Evolutionary conservation across 2,329 filamentous ascomycete genomes (phyloP).

Genomic region (Alternaria sp.): DNA sequence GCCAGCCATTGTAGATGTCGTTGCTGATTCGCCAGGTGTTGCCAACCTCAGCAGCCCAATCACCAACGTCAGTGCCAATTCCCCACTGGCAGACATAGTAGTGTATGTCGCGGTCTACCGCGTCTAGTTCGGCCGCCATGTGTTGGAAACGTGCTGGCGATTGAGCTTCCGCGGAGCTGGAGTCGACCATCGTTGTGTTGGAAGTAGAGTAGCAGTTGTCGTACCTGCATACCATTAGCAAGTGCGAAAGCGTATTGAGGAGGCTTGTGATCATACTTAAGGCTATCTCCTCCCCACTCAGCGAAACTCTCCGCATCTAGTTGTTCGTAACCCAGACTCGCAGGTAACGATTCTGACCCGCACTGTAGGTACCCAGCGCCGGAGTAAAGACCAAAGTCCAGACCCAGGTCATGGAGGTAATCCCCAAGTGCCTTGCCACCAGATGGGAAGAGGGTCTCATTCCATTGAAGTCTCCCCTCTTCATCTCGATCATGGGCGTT

Average conservation of each 20-base stretch:
- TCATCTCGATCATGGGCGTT: slow-evolving; percentile 47
- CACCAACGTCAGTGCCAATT: slow-evolving; percentile 42
- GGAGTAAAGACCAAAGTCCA: slow-evolving; percentile 64
- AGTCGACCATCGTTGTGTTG: slow-evolving; percentile 46
- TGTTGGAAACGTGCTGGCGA: slow-evolving; percentile 38
- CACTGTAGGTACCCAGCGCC: slow-evolving; percentile 42
- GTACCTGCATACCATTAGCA: slow-evolving; percentile 43
- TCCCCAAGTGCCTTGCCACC: slow-evolving; percentile 58
- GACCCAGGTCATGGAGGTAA: slow-evolving; percentile 56
- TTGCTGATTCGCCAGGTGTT: slow-evolving; percentile 48
- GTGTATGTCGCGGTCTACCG: slow-evolving; percentile 41
- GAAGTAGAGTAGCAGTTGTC: slow-evolving; percentile 42
- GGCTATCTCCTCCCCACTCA: slow-evolving; percentile 44
- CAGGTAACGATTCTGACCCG: slow-evolving; percentile 56
- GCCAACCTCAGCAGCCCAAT: slow-evolving; percentile 43
- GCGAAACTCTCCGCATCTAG: slow-evolving; percentile 65
- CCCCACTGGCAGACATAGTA: slow-evolving; percentile 51
- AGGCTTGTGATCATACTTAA: slow-evolving; percentile 54
- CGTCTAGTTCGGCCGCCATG: slow-evolving; percentile 35
- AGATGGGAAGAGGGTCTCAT: slow-evolving; percentile 58
- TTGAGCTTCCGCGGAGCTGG: slow-evolving; percentile 32
- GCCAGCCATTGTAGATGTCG: slow-evolving; percentile 45
- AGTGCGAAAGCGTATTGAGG: slow-evolving; percentile 40
- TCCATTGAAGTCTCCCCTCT: slow-evolving; percentile 59
- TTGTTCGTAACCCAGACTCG: slow-evolving; percentile 58